Evolutionary conservation across 2,329 filamentous ascomycete genomes (phyloP), one percentile per base, ranked within the genome.

Genomic region (Sporothrix mexicana): DNA sequence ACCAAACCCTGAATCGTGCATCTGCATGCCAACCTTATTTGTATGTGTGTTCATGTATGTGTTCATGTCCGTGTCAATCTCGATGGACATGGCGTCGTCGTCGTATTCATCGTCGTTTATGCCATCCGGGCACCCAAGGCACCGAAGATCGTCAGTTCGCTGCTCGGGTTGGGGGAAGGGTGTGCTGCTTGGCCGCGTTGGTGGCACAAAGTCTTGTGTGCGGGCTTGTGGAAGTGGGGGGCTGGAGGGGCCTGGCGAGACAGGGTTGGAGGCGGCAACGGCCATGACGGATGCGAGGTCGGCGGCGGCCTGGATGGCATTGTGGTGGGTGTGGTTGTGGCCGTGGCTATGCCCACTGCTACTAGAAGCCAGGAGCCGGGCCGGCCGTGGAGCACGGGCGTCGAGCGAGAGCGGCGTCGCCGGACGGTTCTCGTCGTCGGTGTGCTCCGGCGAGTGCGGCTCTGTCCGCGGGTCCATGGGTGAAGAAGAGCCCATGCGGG

Each of bases 121-220:
- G 57, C 67, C 72, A 12, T 25, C 61, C n/a, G 82, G 81, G 72
- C 80, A 83, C 45, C 80, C 80, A 72, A 82, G 76, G 71, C 81
- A 85, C 62, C 81, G 80, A 55, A 85, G 80, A 53, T 84, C 83
- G 36, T 82, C 80, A 72, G 80, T 82, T 41, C 85, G 83, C 70
- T 84, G 84, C 68, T 88, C 86, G 68, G 85, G 85, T 73, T 88
- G 85, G 3, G 86, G 86, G 72, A 89, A 90, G 0, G 88, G 88
- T 1, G 88, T 90, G 80, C 88, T 89, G 78, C 87, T 89, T 20
- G 88, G 88, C 69, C 88, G 84, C 6, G 84, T 84, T 3, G 85
- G 85, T 49, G 84, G 85, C 25, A 84, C 78, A 77, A 87, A 86
- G 76, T 85, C 84, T 75, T 82, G 80, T 30, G 82, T 78, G 73